Evolutionary conservation across 495 filamentous ascomycete genomes (phyloP), one percentile per base, ranked within the genome.

Genomic region (Penicillium chermesinum): DNA sequence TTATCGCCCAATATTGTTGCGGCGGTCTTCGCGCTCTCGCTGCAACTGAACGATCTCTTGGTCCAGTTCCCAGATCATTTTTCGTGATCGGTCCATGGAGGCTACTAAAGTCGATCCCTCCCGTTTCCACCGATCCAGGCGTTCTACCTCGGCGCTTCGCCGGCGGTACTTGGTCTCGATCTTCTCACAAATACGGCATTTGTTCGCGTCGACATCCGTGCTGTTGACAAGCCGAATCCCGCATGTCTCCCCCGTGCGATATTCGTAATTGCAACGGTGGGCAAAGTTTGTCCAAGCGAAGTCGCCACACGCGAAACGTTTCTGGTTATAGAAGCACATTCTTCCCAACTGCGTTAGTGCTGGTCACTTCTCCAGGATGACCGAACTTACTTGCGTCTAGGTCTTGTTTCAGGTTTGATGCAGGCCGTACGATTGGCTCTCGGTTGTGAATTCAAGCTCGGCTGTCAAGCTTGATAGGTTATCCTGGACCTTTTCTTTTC

Each of bases 161-260:
- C 89, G 85, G 41, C 89, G 81, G 60, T 76, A 66, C 68, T 95
- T 96, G 65, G 89, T 91, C 55, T 88, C 83, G 61, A 95, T 86
- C 71, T 93, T 90, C 56, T 91, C 86, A 79, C 93, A 98, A 52
- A 88, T 76, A 56, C 84, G 85, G 73, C 91, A 96, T 55, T 82
- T 80, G 41, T 72, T 55, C 52, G 54, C 54, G 58, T 61, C 78
- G 66, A 53, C 78, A 60, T 64, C 87, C 81, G 71, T 83, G 65
- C 72, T 81, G 81, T 73, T 69, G 63, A 96, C 84, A 62, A 96
- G 82, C 74, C 86, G 93, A 76, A 96, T 89, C 58, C 93, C 93
- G 71, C 93, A 98, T 35, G 93, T 97, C 78, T 98, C 93, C 63
- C 93, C 93, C 41, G 86, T 96, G 58, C 94, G 89, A 74, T 97